Evolutionary conservation across 2,329 filamentous ascomycete genomes (phyloP).

Genomic region (Chaetoscypha palmicola): DNA sequence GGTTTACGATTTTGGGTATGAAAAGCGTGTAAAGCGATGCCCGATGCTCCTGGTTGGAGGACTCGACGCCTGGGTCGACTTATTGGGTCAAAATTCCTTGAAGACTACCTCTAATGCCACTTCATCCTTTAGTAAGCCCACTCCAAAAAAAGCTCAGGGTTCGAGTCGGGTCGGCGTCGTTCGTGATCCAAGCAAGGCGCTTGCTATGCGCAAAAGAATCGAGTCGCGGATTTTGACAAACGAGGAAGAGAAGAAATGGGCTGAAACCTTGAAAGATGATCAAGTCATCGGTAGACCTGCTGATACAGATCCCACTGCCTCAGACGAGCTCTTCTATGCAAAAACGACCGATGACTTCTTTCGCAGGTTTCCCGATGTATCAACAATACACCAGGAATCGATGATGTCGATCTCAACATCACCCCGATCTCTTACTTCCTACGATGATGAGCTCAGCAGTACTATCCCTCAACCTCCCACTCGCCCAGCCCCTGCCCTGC

Average conservation of each 20-base stretch:
- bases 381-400: slow-evolving; percentile 52
- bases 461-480: slow-evolving; percentile 30
- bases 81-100: slow-evolving; percentile 56
- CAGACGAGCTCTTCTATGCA: slow-evolving; percentile 48
- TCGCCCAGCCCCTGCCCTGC: slow-evolving; percentile 45
- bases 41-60: slow-evolving; percentile 79
- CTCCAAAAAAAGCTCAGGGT: slow-evolving; percentile 32
- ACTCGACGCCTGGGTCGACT: slow-evolving; percentile 75
- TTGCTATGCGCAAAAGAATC: slow-evolving; percentile 34
- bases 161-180: slow-evolving; percentile 45
- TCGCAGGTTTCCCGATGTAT: slow-evolving; percentile 68
- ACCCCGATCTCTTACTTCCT: slow-evolving; percentile 10
- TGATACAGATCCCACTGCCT: slow-evolving; percentile 39
- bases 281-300: slow-evolving; percentile 33
- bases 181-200: slow-evolving; percentile 22
- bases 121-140: slow-evolving; percentile 15
- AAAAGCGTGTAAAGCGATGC: slow-evolving; percentile 62
- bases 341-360: slow-evolving; percentile 78
- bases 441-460: slow-evolving; percentile 27
- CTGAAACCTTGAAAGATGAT: slow-evolving; percentile 66
- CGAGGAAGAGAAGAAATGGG: slow-evolving; percentile 76
- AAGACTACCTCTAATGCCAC: slow-evolving; percentile 45
- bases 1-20: slow-evolving; percentile 75
- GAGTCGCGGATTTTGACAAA: slow-evolving; percentile 63
- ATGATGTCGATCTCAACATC: slow-evolving; percentile 39